phyloP scores from a whole-genome alignment of 495 filamentous ascomycete species.

The Copromyces sp. region DNA sequence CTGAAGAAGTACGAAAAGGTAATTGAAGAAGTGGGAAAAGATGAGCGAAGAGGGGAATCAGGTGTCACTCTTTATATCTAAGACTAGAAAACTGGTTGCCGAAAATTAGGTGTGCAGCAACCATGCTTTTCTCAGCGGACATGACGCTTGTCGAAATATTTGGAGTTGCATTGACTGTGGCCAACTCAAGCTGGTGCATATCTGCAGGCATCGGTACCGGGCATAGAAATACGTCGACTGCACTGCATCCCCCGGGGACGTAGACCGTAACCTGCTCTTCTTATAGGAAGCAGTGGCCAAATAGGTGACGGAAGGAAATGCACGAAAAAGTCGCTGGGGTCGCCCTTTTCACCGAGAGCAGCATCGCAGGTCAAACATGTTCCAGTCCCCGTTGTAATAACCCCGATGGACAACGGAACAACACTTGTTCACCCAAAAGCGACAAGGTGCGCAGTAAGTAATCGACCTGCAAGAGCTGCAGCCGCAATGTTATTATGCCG shows the following conservation, averaged over 20 bases:
- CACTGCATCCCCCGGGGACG: neutral
- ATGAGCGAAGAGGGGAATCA: neutral
- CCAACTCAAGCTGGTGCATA: neutral
- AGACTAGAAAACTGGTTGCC: neutral
- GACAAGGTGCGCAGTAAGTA: neutral
- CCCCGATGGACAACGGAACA: neutral
- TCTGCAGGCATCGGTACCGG: neutral
- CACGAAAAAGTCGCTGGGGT: neutral
- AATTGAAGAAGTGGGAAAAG: neutral
- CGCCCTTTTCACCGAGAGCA: neutral
- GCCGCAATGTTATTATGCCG: neutral
- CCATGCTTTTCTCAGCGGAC: neutral
- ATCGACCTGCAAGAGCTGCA: neutral
- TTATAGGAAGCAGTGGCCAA: too few relatives aligned
- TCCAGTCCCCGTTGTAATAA: neutral
- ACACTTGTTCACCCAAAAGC: neutral
- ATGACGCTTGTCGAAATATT: neutral
- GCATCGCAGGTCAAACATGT: neutral
- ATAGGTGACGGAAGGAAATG: neutral
- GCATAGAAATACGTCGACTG: neutral
- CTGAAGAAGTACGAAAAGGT: neutral
- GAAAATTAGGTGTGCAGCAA: neutral
- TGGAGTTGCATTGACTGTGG: neutral
- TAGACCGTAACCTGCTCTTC: neutral
- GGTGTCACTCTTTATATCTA: neutral